These are phyloP conservation scores for Bertia moriformis DNA, from an alignment of 2,329 filamentous ascomycete genomes.

Conservation along the genomic window DNA sequence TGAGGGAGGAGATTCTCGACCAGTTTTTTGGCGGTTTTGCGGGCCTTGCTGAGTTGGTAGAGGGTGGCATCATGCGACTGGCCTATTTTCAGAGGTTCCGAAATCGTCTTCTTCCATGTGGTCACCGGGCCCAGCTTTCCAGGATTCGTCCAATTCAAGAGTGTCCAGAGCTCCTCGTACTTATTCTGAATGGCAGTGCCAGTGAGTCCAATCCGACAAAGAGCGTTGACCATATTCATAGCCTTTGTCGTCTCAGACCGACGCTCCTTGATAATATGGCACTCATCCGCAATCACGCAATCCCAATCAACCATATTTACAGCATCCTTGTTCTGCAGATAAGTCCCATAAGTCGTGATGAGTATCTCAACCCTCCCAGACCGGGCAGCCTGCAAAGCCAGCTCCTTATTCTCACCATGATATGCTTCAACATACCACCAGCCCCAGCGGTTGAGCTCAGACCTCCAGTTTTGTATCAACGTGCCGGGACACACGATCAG, in stretches of 20 bases:
- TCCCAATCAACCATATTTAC: slow-evolving; percentile 88
- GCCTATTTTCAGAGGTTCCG: slow-evolving; percentile 66
- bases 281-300: slow-evolving; percentile 86
- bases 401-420: slow-evolving; percentile 57
- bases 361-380: slow-evolving; percentile 74
- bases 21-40: slow-evolving; percentile 70
- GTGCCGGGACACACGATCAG: slow-evolving; percentile 81
- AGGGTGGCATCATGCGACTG: slow-evolving; percentile 86
- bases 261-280: slow-evolving; percentile 73
- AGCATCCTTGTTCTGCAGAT: slow-evolving; percentile 57
- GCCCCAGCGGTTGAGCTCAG: slow-evolving; percentile 77
- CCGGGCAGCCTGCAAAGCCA: slow-evolving; percentile 56
- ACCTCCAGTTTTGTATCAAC: slow-evolving; percentile 80
- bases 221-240: slow-evolving; percentile 78
- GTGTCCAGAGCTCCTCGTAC: slow-evolving; percentile 91
- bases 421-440: slow-evolving; percentile 85
- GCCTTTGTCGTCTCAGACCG: slow-evolving; percentile 65
- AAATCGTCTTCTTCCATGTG: slow-evolving; percentile 69
- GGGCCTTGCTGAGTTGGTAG: slow-evolving; percentile 65
- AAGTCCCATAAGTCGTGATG: slow-evolving; percentile 88
- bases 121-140: slow-evolving; percentile 48
- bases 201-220: slow-evolving; percentile 84
- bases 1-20: slow-evolving; percentile 75
- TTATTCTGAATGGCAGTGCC: slow-evolving; percentile 96
- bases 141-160: slow-evolving; percentile 92